Evolutionary conservation across 1,139 yeast genomes (phyloP).

Genomic region (Suhomyces bribrorum): DNA sequence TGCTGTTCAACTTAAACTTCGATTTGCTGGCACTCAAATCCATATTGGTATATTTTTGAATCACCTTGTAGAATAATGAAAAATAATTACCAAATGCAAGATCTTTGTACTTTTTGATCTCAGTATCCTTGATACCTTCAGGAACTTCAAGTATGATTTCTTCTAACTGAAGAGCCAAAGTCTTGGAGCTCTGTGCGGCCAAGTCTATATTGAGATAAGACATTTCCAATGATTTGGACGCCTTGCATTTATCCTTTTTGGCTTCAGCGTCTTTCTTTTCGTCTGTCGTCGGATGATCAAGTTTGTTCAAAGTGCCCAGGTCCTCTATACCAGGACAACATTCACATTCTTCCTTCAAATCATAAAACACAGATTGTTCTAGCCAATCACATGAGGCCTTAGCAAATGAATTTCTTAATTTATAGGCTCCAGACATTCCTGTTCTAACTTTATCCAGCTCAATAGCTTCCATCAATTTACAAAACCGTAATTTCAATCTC

Average conservation of each 20-base stretch:
- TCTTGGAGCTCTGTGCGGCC: constrained; percentile 64
- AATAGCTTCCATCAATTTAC: constrained; percentile 54
- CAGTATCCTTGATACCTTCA: constrained; percentile 58
- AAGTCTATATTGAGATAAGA: constrained; percentile 62
- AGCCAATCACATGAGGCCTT: constrained; percentile 68
- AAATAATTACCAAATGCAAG: constrained; percentile 73
- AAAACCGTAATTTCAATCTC: constrained; percentile 58
- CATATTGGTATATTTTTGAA: constrained; percentile 56
- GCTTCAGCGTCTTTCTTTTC: background rate
- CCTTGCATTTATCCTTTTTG: constrained; percentile 1
- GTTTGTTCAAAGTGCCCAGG: background rate
- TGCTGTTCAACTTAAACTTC: constrained; percentile 54
- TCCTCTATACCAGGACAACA: background rate
- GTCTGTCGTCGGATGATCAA: background rate
- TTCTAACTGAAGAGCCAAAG: constrained; percentile 56
- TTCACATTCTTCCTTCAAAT: constrained; percentile 4
- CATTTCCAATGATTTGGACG: constrained; percentile 40
- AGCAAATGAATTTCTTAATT: constrained; percentile 60
- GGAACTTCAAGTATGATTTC: constrained; percentile 62
- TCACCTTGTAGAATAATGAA: constrained; percentile 65
- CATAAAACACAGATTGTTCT: constrained; percentile 51
- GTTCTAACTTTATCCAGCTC: constrained; percentile 42
- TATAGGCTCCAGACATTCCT: constrained; percentile 57
- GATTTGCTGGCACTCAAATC: constrained; percentile 28
- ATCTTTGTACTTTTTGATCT: constrained; percentile 57